Evolutionary conservation across 2,329 filamentous ascomycete species (phyloP).

Genomic region (Pseudophaeomoniella oleicola): DNA sequence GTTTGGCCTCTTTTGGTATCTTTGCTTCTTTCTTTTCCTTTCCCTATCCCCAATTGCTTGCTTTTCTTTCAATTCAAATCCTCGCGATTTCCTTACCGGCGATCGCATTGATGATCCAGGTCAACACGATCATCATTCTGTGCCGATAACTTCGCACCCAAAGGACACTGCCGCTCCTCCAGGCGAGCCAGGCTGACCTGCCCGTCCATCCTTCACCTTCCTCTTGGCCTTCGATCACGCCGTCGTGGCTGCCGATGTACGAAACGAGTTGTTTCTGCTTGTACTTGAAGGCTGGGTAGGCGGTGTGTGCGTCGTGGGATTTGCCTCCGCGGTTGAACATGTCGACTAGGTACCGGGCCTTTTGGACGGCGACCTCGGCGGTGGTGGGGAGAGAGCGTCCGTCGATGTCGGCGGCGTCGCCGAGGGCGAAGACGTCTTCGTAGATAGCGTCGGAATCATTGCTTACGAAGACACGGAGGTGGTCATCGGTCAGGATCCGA

Average conservation of each 20-base stretch:
- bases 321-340: constrained; percentile 7
- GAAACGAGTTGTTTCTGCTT: constrained; percentile 22
- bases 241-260: constrained; percentile 27
- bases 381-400: constrained; percentile 10
- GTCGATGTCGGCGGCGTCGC: constrained; percentile 15
- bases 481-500: constrained; percentile 20
- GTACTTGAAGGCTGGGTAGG: constrained; percentile 20
- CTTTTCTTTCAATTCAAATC: constrained; percentile 6
- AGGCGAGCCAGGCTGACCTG: constrained; percentile 26
- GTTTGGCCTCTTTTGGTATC: no score
- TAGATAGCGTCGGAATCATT: background rate
- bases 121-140: constrained; percentile 18
- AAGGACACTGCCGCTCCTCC: constrained; percentile 23
- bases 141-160: constrained; percentile 20
- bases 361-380: constrained; percentile 12
- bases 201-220: constrained; percentile 23
- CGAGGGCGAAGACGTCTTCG: constrained; percentile 14
- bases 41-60: no score
- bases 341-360: constrained; percentile 10
- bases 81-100: constrained; percentile 20
- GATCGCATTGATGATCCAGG: constrained; percentile 18
- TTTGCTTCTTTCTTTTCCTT: no score
- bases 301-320: constrained; percentile 1
- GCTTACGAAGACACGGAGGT: constrained; percentile 11
- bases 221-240: constrained; percentile 22